Percentiles rank a stretch among this genome's conserved stretches.
Evolutionary conservation across 257 asterid genomes (phyloP).

Genomic region (Solanum lycopersicoides): DNA sequence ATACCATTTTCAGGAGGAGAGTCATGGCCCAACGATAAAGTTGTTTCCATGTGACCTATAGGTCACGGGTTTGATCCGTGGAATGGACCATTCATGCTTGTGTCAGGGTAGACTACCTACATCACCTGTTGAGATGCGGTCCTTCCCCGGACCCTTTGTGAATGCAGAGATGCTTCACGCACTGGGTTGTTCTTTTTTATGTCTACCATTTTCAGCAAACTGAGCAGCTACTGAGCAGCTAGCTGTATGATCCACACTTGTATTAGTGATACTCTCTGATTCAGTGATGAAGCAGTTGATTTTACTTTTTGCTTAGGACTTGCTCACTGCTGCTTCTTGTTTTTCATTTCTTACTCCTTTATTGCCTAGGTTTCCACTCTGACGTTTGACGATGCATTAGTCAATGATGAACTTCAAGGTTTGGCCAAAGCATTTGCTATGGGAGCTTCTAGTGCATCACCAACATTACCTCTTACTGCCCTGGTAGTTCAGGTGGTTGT

Average conservation of each 20-base stretch:
- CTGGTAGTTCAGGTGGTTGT: constrained; percentile 71
- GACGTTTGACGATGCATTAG: constrained; percentile 46
- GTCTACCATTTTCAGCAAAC: background rate
- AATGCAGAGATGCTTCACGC: background rate
- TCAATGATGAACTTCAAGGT: constrained; percentile 51
- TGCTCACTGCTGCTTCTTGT: background rate
- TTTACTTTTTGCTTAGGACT: background rate
- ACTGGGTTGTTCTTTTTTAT: background rate
- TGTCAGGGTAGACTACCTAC: background rate
- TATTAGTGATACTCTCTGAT: background rate
- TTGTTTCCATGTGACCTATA: background rate
- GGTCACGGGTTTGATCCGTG: background rate
- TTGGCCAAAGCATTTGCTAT: constrained; percentile 63
- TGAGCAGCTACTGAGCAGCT: background rate
- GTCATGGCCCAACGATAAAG: background rate
- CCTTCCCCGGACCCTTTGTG: background rate
- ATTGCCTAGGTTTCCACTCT: constrained; percentile 52
- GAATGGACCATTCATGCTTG: background rate
- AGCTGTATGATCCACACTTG: background rate
- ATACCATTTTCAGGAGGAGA: background rate
- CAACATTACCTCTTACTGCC: constrained; percentile 62
- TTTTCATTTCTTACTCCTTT: background rate
- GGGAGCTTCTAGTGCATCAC: constrained; percentile 49
- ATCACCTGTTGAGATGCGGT: background rate
- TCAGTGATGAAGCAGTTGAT: background rate